Base-by-base conservation (phyloP, 78 protist species). In the Ministeria vibrans region DNA sequence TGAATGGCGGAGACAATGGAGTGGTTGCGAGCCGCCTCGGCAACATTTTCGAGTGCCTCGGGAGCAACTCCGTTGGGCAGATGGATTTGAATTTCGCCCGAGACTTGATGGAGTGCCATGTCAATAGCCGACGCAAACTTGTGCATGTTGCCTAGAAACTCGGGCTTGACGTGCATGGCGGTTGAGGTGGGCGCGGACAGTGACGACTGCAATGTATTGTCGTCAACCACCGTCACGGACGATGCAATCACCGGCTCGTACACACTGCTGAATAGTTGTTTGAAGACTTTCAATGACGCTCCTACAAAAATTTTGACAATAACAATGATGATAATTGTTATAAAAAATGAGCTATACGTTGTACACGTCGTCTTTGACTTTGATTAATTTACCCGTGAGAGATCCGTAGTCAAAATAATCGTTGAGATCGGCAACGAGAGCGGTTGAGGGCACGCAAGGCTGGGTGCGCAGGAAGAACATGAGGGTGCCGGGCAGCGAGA, bases 21-120 rank as follows among this genome's bases (percentile, higher is more conserved):
- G 55, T 30, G 41, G 70, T 76, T 63, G 55, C 49, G 7, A 1
- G 80, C 80, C 6, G 63, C 2, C 36, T 5, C 63, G 44, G 9
- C 7, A 6, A 49, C 68, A 15, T 45, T 30, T 32, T 43, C 63
- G 28, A 76, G 42, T 27, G 41, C 15, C 62, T 76, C 30, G n/a
- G n/a, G n/a, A n/a, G n/a, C n/a, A n/a, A n/a, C n/a, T n/a, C n/a
- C n/a, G 41, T 38, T 38, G 43, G 86, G 90, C 15, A 86, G 39
- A 23, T 49, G n/a, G 36, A 84, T 51, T n/a, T 53, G 55, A 28
- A 77, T 25, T 15, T 78, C 84, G 34, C 85, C 85, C 22, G 76
- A 41, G 59, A 86, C 62, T 79, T 87, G 85, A 43, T 81, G 81
- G 41, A 80, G 55, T 6, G 80, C 85, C 55, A 75, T 75, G 45